These are phyloP conservation scores for Chrysanthemum lavandulifolium DNA, from an alignment of 129 eudicot species.

Conservation along the genomic window DNA sequence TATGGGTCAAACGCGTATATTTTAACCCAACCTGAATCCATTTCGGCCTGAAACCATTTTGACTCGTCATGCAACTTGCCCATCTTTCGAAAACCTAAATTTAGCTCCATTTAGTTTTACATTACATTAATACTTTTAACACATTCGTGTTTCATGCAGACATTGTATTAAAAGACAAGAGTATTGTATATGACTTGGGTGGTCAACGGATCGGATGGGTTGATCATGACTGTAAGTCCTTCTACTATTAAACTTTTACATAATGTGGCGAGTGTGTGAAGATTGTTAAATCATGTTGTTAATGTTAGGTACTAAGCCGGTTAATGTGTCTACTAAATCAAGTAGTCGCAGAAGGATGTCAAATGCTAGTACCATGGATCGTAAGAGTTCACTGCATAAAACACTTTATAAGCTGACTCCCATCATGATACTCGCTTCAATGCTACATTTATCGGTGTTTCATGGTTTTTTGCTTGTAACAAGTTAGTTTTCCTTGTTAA, in stretches of 20 bases:
- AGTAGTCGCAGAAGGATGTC: constrained; percentile 56
- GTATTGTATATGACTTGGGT: constrained; percentile 82
- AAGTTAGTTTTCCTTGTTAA: neutral
- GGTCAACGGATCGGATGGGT: constrained; percentile 93
- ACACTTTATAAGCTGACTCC: constrained; percentile 32
- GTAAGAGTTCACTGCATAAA: constrained; percentile 20
- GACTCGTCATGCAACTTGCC: too few relatives aligned
- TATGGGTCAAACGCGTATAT: neutral
- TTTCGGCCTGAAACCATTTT: too few relatives aligned
- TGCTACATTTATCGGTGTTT: constrained; percentile 33
- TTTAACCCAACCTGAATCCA: too few relatives aligned
- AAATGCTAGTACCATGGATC: constrained; percentile 20
- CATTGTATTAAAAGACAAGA: constrained; percentile 84
- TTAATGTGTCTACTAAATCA: constrained; percentile 68
- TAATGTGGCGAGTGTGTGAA: neutral
- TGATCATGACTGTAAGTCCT: constrained; percentile 80
- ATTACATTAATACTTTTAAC: too few relatives aligned
- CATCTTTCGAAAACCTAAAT: too few relatives aligned
- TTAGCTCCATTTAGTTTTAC: too few relatives aligned
- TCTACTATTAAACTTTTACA: neutral
- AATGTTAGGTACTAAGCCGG: constrained; percentile 52
- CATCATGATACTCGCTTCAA: constrained; percentile 31
- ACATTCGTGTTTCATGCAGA: constrained; percentile 42
- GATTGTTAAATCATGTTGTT: neutral
- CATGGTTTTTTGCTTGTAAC: constrained; percentile 4